Base-by-base conservation (phyloP, 106 monocot species). In the Iris macrosiphon region DNA sequence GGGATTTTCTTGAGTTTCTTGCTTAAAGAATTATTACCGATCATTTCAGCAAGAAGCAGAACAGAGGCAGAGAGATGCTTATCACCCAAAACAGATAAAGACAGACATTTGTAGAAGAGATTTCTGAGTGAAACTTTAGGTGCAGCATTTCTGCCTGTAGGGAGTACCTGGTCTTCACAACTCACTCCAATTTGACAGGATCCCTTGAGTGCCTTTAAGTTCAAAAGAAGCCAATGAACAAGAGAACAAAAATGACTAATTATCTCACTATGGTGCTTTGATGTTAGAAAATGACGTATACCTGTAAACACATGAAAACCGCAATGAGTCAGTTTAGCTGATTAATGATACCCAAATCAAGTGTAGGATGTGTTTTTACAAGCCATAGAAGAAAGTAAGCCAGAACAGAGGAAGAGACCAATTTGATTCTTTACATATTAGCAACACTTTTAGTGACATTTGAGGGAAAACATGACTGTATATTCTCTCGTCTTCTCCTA, bases 1-100 rank as follows among this genome's bases (percentile, higher is more conserved):
- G 68, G 67, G 11, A 87, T 63, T 45, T 77, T 79, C 54, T 56
- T 73, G n/a, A 87, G 41, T 65, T 61, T 79, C 23, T 79, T 64
- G 23, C 52, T 67, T 17, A 74, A 30, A 25, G 28, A 21, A 21
- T 46, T 34, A 15, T 76, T 44, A 52, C 53, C 61, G 20, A 66
- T 45, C 66, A 83, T 79, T 18, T 83, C 73, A 42, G 70, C 57
- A 25, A 92, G 62, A 6, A 77, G 40, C 4, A 76, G 6, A n/a
- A 64, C 79, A 22, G 86, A 73, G 57, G 68, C 67, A 6, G 50
- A 52, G 55, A 92, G 55, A 46, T 87, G 40, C 17, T 65, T 65
- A 17, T 92, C 76, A 15, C 79, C 76, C 1, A 64, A 52, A 43
- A 50, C 55, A 37, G 82, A 76, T 28, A 83, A 58, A 40, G 60